Conservation (phyloP, 495 filamentous ascomycete genomes). For the Podospora bellae-mahoneyi region DNA sequence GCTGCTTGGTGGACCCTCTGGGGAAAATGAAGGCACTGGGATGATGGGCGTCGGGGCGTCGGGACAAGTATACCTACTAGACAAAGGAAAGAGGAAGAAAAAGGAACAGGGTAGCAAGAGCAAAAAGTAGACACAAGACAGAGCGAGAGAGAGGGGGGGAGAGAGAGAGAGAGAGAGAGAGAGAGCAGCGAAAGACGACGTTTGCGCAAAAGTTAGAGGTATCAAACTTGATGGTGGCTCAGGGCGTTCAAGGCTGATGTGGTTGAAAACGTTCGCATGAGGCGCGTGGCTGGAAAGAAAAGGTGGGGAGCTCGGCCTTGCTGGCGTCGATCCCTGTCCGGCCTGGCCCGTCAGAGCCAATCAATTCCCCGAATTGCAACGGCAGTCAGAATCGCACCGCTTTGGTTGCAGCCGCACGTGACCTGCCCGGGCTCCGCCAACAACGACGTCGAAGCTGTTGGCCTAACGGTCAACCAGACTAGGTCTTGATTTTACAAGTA, state of each 20-base stretch:
- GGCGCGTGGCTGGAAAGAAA: slow-evolving; percentile 20
- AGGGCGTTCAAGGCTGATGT: background rate
- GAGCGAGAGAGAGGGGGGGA: too few relatives aligned
- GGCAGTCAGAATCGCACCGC: slow-evolving; percentile 9
- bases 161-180: too few relatives aligned
- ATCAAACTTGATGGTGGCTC: background rate
- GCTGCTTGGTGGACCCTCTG: background rate
- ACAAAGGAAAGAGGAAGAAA: background rate
- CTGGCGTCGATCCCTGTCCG: background rate
- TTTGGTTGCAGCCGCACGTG: slow-evolving; percentile 14
- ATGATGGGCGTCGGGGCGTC: too few relatives aligned
- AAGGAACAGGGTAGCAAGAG: background rate
- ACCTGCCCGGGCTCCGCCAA: background rate
- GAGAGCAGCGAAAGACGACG: background rate
- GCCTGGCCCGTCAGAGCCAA: slow-evolving; percentile 21
- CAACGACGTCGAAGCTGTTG: background rate
- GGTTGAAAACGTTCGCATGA: background rate
- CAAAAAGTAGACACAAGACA: background rate
- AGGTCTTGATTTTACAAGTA: background rate
- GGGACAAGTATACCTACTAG: background rate
- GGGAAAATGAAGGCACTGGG: too few relatives aligned
- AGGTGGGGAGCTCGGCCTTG: slow-evolving; percentile 13
- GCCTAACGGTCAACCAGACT: background rate
- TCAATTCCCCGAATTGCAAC: slow-evolving; percentile 33
- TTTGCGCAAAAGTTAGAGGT: background rate